A percentile compares a stretch with the other conserved stretches of the same genome.
Conservation (phyloP, 2,329 filamentous ascomycete genomes). For the Aspergillus brasiliensis region DNA sequence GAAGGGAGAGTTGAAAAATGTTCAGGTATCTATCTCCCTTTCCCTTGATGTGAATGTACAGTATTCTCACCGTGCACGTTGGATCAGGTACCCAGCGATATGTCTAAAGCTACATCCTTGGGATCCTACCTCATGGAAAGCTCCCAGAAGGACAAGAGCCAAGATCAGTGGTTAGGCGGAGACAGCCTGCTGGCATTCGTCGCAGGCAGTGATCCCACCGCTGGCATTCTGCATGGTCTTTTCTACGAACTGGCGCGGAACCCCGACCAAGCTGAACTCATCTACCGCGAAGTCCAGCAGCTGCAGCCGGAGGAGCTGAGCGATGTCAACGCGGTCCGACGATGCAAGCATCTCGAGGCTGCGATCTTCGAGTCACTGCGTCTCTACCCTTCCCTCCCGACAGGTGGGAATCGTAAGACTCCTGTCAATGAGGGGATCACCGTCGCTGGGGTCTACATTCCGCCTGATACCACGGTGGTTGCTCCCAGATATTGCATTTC, state of each 20-base stretch:
- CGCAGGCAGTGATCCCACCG: conserved; percentile 7
- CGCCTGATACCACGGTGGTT: conserved; percentile 21
- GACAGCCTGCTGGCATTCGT: conserved; percentile 3
- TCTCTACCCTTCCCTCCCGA: conserved; percentile 19
- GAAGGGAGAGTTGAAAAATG: neutral
- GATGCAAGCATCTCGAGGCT: conserved; percentile 17
- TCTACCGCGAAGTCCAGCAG: conserved; percentile 11
- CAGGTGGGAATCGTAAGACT: conserved; percentile 20
- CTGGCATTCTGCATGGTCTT: neutral
- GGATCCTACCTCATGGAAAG: neutral
- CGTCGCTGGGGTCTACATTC: conserved; percentile 19
- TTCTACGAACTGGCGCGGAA: conserved; percentile 1
- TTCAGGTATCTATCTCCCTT: neutral
- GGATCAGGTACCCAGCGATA: neutral
- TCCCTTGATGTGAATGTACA: too few species aligned
- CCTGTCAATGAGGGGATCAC: conserved; percentile 13
- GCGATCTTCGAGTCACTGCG: conserved; percentile 20
- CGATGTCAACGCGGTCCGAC: conserved; percentile 3
- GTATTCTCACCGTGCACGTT: too few species aligned
- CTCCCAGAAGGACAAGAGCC: too few species aligned
- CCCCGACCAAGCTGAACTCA: conserved; percentile 4
- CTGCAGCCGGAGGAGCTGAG: conserved; percentile 2
- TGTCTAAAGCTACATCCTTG: neutral
- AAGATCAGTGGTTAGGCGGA: neutral
- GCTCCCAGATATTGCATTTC: conserved; percentile 18